Conservation (phyloP, 2,329 filamentous ascomycete genomes). For the Colletotrichum sublineola region DNA sequence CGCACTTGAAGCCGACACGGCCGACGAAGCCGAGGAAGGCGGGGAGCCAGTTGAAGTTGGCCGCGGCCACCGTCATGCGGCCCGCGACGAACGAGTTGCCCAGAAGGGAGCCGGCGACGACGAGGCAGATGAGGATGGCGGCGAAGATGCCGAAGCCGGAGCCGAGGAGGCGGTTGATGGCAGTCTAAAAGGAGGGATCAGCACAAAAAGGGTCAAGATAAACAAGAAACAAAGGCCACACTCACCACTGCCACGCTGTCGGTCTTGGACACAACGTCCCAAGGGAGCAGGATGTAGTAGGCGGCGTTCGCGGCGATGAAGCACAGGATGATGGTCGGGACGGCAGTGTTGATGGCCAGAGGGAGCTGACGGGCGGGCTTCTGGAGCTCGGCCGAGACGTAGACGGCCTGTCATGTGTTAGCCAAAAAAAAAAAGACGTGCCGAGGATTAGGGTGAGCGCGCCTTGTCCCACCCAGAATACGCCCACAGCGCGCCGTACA, state of each 20-base stretch:
- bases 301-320: conserved; percentile 72
- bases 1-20: conserved; percentile 51
- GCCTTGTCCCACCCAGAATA: conserved; percentile 78
- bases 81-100: conserved; percentile 74
- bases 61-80: conserved; percentile 71
- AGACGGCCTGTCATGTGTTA: conserved; percentile 60
- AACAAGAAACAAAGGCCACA: conserved; percentile 22
- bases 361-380: conserved; percentile 67
- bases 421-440: background rate
- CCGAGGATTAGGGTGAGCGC: conserved; percentile 38
- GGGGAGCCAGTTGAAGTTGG: conserved; percentile 66
- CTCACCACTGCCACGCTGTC: conserved; percentile 74
- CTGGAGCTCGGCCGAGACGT: conserved; percentile 66
- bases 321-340: conserved; percentile 70
- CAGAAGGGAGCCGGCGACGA: conserved; percentile 72
- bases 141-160: conserved; percentile 65
- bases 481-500: conserved; percentile 74
- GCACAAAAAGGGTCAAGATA: conserved; percentile 2
- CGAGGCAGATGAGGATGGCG: conserved; percentile 69
- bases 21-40: conserved; percentile 60
- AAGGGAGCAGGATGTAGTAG: conserved; percentile 74
- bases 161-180: conserved; percentile 67
- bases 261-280: conserved; percentile 68
- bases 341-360: conserved; percentile 71
- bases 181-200: conserved; percentile 57